These are phyloP conservation scores for Mycosphaerella sp. DNA, from an alignment of 2,329 filamentous ascomycete species.

Conservation along the genomic window DNA sequence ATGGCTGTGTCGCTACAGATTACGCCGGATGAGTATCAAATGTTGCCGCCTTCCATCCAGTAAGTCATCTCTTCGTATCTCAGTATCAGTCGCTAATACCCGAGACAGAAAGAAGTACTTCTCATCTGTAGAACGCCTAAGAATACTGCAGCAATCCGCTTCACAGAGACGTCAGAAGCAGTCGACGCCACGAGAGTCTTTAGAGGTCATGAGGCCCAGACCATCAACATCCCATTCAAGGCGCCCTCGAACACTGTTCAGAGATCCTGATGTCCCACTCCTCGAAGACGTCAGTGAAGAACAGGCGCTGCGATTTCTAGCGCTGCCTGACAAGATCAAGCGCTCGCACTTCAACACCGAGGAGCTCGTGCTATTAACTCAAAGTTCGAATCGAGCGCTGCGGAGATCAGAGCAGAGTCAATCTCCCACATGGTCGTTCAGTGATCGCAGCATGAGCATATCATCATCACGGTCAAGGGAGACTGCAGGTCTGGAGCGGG, in stretches of 20 bases:
- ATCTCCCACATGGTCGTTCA: slow-evolving; percentile 1
- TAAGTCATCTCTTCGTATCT: slow-evolving; percentile 29
- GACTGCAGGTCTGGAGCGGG: slow-evolving; percentile 12
- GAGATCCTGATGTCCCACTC: slow-evolving; percentile 9
- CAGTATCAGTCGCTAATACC: slow-evolving; percentile 16
- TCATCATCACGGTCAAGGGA: not conserved
- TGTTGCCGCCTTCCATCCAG: slow-evolving; percentile 41
- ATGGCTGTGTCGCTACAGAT: slow-evolving; percentile 19
- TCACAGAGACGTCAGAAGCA: slow-evolving; percentile 29
- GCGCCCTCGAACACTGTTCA: slow-evolving; percentile 4
- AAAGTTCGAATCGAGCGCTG: slow-evolving; percentile 44
- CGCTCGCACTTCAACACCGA: slow-evolving; percentile 64
- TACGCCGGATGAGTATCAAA: slow-evolving; percentile 37
- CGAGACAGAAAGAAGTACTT: slow-evolving; percentile 57
- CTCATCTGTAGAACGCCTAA: slow-evolving; percentile 63
- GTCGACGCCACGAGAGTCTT: slow-evolving; percentile 16
- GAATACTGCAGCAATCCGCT: slow-evolving; percentile 52
- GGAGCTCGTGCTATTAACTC: slow-evolving; percentile 59
- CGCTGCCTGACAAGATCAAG: slow-evolving; percentile 66
- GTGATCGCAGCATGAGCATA: slow-evolving; percentile 7
- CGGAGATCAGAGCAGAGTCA: slow-evolving; percentile 8
- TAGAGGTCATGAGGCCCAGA: slow-evolving; percentile 28
- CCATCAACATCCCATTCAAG: slow-evolving; percentile 15
- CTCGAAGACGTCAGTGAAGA: slow-evolving; percentile 28
- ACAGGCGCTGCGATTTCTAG: slow-evolving; percentile 54